A percentile compares a stretch with the other conserved stretches of the same genome.
Evolutionary conservation across 2,329 filamentous ascomycete genomes (phyloP).

Genomic region (Rachicladosporium sp.): DNA sequence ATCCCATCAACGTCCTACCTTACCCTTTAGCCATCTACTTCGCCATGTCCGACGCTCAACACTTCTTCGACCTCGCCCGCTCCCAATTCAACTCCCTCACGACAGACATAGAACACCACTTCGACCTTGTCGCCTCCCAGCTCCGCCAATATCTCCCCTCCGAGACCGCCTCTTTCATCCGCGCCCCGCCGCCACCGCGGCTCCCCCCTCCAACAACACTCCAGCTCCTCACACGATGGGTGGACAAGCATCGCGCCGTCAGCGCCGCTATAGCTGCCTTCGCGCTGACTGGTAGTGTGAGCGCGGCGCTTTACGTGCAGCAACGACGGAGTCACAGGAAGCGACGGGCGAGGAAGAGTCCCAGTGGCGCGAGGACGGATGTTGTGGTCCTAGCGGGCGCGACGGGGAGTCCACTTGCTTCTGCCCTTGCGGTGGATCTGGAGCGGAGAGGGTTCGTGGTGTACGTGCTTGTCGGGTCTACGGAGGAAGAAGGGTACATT

Average conservation of each 20-base stretch:
- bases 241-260: slow-evolving; percentile 58
- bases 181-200: slow-evolving; percentile 29
- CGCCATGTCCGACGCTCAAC: slow-evolving; percentile 25
- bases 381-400: slow-evolving; percentile 84
- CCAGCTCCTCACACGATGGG: slow-evolving; percentile 57
- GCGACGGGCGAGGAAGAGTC: slow-evolving; percentile 64
- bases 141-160: slow-evolving; percentile 57
- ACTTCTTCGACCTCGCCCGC: slow-evolving; percentile 23
- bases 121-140: slow-evolving; percentile 60
- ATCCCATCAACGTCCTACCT: too few species aligned
- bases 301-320: slow-evolving; percentile 40
- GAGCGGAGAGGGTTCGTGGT: slow-evolving; percentile 89
- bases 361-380: slow-evolving; percentile 75
- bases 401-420: slow-evolving; percentile 69
- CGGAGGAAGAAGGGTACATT: slow-evolving; percentile 72
- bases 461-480: slow-evolving; percentile 74
- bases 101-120: slow-evolving; percentile 66
- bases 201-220: slow-evolving; percentile 31
- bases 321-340: slow-evolving; percentile 49
- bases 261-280: slow-evolving; percentile 60
- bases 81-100: slow-evolving; percentile 47
- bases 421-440: slow-evolving; percentile 71
- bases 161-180: slow-evolving; percentile 55
- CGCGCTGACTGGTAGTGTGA: slow-evolving; percentile 47
- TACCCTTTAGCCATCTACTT: too few species aligned